Base-by-base conservation (phyloP, 495 filamentous ascomycete species). In the Neurospora pannonica region DNA sequence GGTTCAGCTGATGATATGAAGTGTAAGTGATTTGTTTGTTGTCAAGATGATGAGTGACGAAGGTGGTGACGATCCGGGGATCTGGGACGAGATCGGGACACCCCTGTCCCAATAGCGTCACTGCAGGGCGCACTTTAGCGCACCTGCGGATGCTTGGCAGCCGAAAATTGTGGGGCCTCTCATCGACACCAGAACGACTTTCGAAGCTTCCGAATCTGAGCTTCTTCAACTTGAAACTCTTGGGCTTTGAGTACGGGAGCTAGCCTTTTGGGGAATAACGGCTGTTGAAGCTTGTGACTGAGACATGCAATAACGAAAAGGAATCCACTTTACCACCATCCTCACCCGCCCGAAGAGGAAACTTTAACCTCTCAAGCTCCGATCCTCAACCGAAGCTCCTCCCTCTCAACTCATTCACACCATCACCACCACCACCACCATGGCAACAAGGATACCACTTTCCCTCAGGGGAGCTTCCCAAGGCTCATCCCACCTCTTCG, bases 381-480 rank as follows among this genome's bases (percentile, higher is more conserved):
- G 19, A 46, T n/a, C 19, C 42, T 74, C 74, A 70, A 70, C 31
- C 28, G 6, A 69, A 74, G 40, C 74, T 21, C 34, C 40, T 28
- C 34, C n/a, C 69, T 43, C 36, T 43, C 19, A 72, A 31, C 71
- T 72, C 71, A 19, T 31, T 2, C 43, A 36, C n/a, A 71, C 69
- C 37, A 43, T 5, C 28, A 28, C 10, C 62, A 17, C 72, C 39
- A 17, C 72, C 39, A 71, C 37, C 72, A 71, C 54, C 54, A 77
- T 77, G 76, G 74, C 76, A 21, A 62, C 71, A 28, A 72, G 76
- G 15, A 31, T 72, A 11, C 34, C 71, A 37, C 43, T 75, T 24
- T 62, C 54, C 11, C 31, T 24, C 3, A 67, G 74, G 74, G 43
- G 31, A 24, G 69, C 71, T 36, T 31, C 36, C 38, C 24, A 34